Evolutionary conservation across 2,329 filamentous ascomycete species (phyloP).

Genomic region (Diaporthe citri): DNA sequence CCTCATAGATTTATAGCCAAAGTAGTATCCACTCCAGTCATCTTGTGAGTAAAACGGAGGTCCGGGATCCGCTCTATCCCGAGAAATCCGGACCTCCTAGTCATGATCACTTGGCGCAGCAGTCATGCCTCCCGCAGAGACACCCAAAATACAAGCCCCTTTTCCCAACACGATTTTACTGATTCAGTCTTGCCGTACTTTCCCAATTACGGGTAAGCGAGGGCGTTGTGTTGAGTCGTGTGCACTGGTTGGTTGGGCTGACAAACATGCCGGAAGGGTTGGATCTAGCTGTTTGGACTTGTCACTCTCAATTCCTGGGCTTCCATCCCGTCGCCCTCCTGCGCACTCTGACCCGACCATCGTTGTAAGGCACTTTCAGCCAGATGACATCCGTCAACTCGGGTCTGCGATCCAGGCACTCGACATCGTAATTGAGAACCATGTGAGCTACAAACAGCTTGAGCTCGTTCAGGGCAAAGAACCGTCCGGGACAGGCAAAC

Average conservation of each 20-base stretch:
- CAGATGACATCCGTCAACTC: too few relatives aligned
- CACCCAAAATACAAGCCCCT: neutral
- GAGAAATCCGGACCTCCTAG: neutral
- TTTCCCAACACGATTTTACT: neutral
- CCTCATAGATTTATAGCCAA: neutral
- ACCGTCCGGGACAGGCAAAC: too few relatives aligned
- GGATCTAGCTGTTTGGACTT: too few relatives aligned
- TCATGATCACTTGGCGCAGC: neutral
- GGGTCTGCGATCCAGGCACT: too few relatives aligned
- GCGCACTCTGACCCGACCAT: too few relatives aligned
- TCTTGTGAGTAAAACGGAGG: neutral
- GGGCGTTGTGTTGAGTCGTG: neutral
- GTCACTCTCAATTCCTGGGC: too few relatives aligned
- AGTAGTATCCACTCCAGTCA: neutral
- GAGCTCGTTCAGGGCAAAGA: too few relatives aligned
- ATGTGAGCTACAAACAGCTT: too few relatives aligned
- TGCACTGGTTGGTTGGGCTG: neutral
- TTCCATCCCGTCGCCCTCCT: too few relatives aligned
- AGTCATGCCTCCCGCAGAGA: neutral
- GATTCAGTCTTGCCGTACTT: neutral
- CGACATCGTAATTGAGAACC: too few relatives aligned
- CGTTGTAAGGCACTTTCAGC: too few relatives aligned
- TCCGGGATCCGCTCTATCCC: neutral
- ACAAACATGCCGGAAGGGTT: too few relatives aligned
- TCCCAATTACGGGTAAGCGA: neutral